phyloP scores from a whole-genome alignment of 2,329 filamentous ascomycete species.

The Colletotrichum lentis region DNA sequence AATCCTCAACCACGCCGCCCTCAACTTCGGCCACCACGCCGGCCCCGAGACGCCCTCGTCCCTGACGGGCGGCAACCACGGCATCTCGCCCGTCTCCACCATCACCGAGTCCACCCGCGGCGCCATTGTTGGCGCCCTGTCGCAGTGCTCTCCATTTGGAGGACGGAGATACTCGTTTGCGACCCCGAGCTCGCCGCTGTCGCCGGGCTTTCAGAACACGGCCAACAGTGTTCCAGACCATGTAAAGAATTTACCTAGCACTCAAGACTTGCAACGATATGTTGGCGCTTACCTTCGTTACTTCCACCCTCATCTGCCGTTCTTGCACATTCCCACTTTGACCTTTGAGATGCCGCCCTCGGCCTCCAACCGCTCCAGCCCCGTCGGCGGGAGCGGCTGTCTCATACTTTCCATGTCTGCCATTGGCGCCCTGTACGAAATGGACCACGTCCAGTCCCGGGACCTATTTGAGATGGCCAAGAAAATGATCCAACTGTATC shows the following conservation, averaged over 20 bases:
- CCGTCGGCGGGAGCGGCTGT: slow-evolving; percentile 82
- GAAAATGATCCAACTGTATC: slow-evolving; percentile 91
- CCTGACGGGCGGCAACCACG: slow-evolving; percentile 69
- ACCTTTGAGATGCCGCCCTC: slow-evolving; percentile 84
- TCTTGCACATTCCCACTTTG: slow-evolving; percentile 88
- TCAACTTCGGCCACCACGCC: slow-evolving; percentile 62
- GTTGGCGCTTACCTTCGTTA: slow-evolving; percentile 89
- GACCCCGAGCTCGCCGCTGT: slow-evolving; percentile 63
- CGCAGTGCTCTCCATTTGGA: slow-evolving; percentile 64
- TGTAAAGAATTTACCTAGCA: slow-evolving; percentile 74
- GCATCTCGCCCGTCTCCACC: slow-evolving; percentile 67
- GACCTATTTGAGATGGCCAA: slow-evolving; percentile 93
- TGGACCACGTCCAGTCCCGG: slow-evolving; percentile 79
- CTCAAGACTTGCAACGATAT: slow-evolving; percentile 86
- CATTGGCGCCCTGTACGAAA: slow-evolving; percentile 78
- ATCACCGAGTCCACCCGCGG: slow-evolving; percentile 71
- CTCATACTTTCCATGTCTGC: slow-evolving; percentile 87
- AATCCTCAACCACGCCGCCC: slow-evolving; percentile 68
- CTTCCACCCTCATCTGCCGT: slow-evolving; percentile 95
- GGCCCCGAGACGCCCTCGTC: slow-evolving; percentile 79
- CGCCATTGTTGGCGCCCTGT: slow-evolving; percentile 67
- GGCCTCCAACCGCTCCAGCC: slow-evolving; percentile 63
- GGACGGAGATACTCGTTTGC: slow-evolving; percentile 71
- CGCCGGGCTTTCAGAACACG: slow-evolving; percentile 59
- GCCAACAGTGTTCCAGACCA: slow-evolving; percentile 60